Evolutionary conservation across 257 asterid genomes (phyloP).

Genomic region (Solanum etuberosum): DNA sequence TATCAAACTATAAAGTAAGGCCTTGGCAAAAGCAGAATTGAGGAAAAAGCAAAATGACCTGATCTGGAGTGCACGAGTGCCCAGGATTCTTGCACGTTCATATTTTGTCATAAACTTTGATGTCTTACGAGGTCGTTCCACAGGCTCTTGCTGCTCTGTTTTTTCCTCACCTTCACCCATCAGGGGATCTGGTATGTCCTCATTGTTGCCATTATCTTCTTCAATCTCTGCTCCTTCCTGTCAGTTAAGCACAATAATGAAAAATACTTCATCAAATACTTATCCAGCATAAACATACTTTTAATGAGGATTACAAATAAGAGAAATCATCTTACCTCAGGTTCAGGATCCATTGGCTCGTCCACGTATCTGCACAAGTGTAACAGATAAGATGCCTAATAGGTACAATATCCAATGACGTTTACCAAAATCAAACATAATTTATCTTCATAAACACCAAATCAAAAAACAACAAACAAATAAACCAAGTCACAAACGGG

Average conservation of each 20-base stretch:
- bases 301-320: background rate
- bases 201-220: constrained; percentile 41
- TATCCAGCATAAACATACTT: background rate
- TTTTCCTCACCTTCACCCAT: constrained; percentile 67
- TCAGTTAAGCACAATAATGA: background rate
- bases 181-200: constrained; percentile 42
- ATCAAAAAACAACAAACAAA: background rate
- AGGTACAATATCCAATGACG: background rate
- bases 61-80: constrained; percentile 87
- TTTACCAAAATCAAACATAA: background rate
- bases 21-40: background rate
- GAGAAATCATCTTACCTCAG: constrained; percentile 39
- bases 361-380: constrained; percentile 50
- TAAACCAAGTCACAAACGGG: background rate
- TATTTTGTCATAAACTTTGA: constrained; percentile 91
- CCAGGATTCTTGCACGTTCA: constrained; percentile 88
- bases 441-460: background rate
- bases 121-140: constrained; percentile 67
- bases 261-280: background rate
- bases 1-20: background rate
- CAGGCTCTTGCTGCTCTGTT: constrained; percentile 42
- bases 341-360: constrained; percentile 79
- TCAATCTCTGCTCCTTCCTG: constrained; percentile 85
- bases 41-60: constrained; percentile 29
- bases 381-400: background rate